A percentile compares a stretch with the other conserved stretches of the same genome.
These are phyloP conservation scores for Chytriomyces sp. DNA, from an alignment of 192 early-diverging fungal species.

Conservation along the genomic window DNA sequence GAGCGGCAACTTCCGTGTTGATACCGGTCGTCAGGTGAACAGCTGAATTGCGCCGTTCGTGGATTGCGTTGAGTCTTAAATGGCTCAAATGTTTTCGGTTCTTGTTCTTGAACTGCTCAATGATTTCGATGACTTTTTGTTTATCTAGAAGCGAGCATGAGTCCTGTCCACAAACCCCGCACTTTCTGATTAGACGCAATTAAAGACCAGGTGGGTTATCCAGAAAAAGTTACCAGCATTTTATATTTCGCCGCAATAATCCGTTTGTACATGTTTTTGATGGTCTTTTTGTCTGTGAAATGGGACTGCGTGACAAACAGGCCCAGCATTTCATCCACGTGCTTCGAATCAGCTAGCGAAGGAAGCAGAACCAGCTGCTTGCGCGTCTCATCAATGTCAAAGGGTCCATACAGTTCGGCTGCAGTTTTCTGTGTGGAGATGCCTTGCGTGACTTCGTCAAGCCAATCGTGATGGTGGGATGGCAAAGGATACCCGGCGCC, in stretches of 20 bases:
- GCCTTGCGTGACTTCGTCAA: neutral
- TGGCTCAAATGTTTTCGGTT: neutral
- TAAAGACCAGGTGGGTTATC: no score
- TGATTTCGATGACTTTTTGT: constrained; percentile 22
- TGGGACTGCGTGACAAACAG: constrained; percentile 2
- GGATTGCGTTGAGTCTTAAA: neutral
- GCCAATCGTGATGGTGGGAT: no score
- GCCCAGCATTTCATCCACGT: constrained; percentile 7
- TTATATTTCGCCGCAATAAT: constrained; percentile 7
- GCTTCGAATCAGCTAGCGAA: neutral
- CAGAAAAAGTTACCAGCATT: neutral
- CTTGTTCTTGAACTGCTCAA: constrained; percentile 22
- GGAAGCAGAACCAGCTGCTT: neutral
- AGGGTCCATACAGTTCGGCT: constrained; percentile 1
- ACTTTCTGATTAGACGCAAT: no score
- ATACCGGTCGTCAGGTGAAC: neutral
- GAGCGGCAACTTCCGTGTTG: neutral
- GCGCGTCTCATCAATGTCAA: neutral
- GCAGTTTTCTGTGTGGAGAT: neutral
- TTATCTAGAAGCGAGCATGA: neutral
- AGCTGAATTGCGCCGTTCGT: neutral
- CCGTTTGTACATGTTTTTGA: constrained; percentile 2
- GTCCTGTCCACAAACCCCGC: neutral
- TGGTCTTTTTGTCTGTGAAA: neutral
- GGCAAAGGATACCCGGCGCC: neutral